A percentile compares a stretch with the other conserved stretches of the same genome.
Evolutionary conservation across 1,284 basidiomycete species (phyloP).

Genomic region (Rhodotorula sp.): DNA sequence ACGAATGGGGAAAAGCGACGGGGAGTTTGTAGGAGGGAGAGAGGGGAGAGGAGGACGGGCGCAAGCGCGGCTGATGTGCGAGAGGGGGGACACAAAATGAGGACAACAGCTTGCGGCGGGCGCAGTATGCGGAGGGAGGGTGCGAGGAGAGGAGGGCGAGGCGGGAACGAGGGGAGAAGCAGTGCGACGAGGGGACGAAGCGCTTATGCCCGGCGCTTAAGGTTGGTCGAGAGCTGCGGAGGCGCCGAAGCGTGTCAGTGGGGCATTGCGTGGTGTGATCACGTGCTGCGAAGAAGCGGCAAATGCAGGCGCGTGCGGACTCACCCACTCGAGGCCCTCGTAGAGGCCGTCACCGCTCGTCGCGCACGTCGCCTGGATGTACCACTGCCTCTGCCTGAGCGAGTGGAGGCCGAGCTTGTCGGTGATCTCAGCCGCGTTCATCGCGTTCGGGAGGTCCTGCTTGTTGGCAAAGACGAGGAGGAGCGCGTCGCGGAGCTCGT

Average conservation of each 20-base stretch:
- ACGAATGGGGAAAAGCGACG: not conserved
- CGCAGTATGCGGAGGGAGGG: not conserved
- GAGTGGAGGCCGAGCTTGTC: constrained; percentile 99
- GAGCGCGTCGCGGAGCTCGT: constrained; percentile 97
- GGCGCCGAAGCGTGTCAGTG: not conserved
- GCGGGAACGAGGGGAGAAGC: constrained; percentile 15
- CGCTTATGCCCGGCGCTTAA: constrained; percentile 50
- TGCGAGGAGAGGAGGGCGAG: constrained; percentile 10
- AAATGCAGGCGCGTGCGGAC: not conserved
- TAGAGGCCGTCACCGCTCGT: constrained; percentile 99
- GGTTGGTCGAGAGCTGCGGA: constrained; percentile 53
- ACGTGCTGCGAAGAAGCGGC: too few species aligned
- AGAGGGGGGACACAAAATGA: not conserved
- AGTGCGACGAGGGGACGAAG: not conserved
- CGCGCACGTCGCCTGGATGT: constrained; percentile 99
- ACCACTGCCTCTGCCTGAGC: constrained; percentile 96
- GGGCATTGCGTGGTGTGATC: too few species aligned
- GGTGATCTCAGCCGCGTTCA: constrained; percentile 99
- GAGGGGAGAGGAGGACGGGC: not conserved
- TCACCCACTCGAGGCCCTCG: constrained; percentile 78
- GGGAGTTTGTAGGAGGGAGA: not conserved
- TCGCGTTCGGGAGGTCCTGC: constrained; percentile 97
- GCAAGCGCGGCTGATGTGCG: constrained; percentile 5
- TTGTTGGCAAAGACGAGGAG: constrained; percentile 99
- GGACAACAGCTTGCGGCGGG: constrained; percentile 6